Base-by-base conservation (phyloP, 305 asterid species). In the Stenogyne calaminthoides region DNA sequence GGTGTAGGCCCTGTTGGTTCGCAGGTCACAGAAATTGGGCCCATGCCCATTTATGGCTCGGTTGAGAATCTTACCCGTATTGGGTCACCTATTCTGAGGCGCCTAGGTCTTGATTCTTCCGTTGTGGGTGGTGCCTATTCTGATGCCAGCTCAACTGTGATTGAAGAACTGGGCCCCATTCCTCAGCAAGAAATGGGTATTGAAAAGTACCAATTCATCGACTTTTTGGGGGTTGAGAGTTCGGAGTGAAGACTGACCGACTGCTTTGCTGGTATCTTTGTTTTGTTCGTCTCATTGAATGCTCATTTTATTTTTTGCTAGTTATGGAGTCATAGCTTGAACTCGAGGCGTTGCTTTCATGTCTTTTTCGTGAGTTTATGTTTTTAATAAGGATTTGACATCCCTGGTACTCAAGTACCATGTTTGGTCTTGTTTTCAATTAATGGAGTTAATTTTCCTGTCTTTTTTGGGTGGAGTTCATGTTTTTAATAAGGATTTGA, bases 221-320 rank as follows among this genome's bases (percentile, higher is more conserved):
- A 84, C 82, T 84, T 84, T 63, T 11, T 84, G 75, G 83, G 83
- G 15, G 67, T 78, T 62, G 82, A 76, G 37, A 27, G 34, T 37
- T 71, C 70, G 0, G 66, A 74, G 11, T 71, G 60, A 69, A 55
- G 47, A 32, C 42, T 5, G 64, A 47, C 19, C 18, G 65, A 56
- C 27, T 22, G 66, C 52, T 12, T 20, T 5, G 59, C 29, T 54
- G 62, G 36, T 27, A 8, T 5, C 39, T 39, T 27, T 64, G 29
- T 62, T 22, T 18, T 76, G 71, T 59, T 18, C 68, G 20, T 61
- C 32, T 40, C 15, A 9, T 6, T 25, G 32, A 60, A 16, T 64
- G 22, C 18, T 54, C 25, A 1, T 63, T 47, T 57, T 19, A 27
- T 47, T 72, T 69, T 72, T 69, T 5, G 64, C 59, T 52, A 34